Conservation (phyloP, 2,329 filamentous ascomycete genomes). For the Talaromyces sp. region DNA sequence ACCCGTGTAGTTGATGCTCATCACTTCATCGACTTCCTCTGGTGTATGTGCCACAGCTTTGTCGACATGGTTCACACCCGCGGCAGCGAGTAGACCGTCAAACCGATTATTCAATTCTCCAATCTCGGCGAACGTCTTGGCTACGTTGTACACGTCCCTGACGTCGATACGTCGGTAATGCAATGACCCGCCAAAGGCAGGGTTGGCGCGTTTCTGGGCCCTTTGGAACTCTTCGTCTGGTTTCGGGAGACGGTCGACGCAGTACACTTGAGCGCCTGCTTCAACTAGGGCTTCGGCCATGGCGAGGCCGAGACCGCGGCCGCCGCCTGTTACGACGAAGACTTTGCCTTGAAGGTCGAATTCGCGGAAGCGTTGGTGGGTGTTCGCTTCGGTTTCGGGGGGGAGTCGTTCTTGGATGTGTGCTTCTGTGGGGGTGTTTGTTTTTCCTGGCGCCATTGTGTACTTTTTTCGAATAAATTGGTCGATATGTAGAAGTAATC, state of each 20-base stretch:
- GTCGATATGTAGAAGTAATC: too few relatives aligned
- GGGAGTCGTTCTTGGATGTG: slow-evolving; percentile 31
- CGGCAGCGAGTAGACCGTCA: slow-evolving; percentile 41
- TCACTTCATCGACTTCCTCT: slow-evolving; percentile 38
- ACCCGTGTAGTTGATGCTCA: slow-evolving; percentile 48
- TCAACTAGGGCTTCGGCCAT: slow-evolving; percentile 46
- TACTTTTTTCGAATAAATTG: neutral
- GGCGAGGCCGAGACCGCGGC: slow-evolving; percentile 40
- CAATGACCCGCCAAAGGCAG: slow-evolving; percentile 36
- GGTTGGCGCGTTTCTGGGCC: slow-evolving; percentile 34
- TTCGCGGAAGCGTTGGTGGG: slow-evolving; percentile 35
- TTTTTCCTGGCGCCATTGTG: slow-evolving; percentile 5
- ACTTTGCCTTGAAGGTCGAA: slow-evolving; percentile 41
- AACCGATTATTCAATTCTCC: slow-evolving; percentile 32
- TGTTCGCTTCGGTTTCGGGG: slow-evolving; percentile 19
- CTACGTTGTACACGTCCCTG: slow-evolving; percentile 33
- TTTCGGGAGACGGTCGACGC: slow-evolving; percentile 40
- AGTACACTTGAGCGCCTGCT: slow-evolving; percentile 47
- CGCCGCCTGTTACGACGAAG: slow-evolving; percentile 42
- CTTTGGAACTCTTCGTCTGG: slow-evolving; percentile 41
- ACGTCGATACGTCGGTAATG: slow-evolving; percentile 47
- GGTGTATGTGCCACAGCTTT: slow-evolving; percentile 39
- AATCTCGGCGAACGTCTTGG: slow-evolving; percentile 31
- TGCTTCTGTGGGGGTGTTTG: neutral
- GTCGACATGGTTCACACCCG: slow-evolving; percentile 40